Evolutionary conservation across 768 basidiomycete genomes (phyloP).

Genomic region (Psilocybe subaeruginosa): DNA sequence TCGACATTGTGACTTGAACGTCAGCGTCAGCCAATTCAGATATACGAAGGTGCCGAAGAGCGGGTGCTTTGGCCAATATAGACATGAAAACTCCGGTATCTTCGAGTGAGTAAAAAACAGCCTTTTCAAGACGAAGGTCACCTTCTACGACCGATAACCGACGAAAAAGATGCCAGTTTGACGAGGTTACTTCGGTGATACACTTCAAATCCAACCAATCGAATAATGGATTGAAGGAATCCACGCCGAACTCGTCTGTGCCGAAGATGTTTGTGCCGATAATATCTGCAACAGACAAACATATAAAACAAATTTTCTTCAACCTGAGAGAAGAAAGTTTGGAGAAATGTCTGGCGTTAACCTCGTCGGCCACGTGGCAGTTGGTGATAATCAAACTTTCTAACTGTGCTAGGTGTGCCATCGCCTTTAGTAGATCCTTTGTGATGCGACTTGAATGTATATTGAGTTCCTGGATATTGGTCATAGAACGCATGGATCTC

Average conservation of each 20-base stretch:
- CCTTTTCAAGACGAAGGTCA: background rate
- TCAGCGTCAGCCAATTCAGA: background rate
- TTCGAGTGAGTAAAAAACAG: background rate
- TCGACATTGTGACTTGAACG: background rate
- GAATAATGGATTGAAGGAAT: background rate
- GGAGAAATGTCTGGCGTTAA: background rate
- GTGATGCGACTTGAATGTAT: background rate
- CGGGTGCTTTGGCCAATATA: background rate
- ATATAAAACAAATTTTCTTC: background rate
- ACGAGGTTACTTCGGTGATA: background rate
- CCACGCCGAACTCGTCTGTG: too few species aligned
- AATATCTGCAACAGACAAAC: too few species aligned
- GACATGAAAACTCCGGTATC: background rate
- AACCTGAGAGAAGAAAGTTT: background rate
- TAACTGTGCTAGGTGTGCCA: background rate
- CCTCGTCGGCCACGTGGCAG: background rate
- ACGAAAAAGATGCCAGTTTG: background rate
- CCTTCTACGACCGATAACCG: background rate
- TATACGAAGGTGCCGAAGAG: background rate
- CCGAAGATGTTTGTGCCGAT: too few species aligned
- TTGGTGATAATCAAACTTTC: background rate
- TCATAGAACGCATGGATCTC: background rate
- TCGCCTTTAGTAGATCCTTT: background rate
- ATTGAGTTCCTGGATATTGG: background rate
- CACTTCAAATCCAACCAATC: background rate